Evolutionary conservation across 73 alveolate genomes (phyloP).

Genomic region (Symbiodinium natans): DNA sequence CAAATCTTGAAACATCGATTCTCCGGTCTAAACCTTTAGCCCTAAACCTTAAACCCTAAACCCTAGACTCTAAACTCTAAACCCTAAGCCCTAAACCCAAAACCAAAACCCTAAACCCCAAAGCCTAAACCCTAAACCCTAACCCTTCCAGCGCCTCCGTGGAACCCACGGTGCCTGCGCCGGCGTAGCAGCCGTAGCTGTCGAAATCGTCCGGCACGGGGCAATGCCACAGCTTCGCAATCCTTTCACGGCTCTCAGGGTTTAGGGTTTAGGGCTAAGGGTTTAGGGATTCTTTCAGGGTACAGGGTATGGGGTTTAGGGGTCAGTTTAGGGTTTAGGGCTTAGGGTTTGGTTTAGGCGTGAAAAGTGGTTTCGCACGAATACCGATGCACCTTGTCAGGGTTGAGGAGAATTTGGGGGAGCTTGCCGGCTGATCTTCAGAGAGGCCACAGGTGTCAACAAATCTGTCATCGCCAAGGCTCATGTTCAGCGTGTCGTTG

Average conservation of each 20-base stretch:
- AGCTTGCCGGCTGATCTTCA: no score
- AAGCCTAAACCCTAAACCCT: background rate
- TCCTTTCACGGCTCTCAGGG: constrained; percentile 7
- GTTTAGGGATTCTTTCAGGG: no score
- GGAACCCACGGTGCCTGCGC: constrained; percentile 92
- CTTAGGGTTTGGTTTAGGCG: no score
- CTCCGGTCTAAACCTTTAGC: background rate
- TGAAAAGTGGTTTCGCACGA: no score
- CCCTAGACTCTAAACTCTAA: background rate
- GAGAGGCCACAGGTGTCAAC: no score
- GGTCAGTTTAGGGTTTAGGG: no score
- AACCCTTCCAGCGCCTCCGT: constrained; percentile 29
- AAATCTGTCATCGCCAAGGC: constrained; percentile 33
- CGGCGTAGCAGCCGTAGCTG: constrained; percentile 74
- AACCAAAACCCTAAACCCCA: background rate
- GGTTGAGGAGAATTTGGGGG: no score
- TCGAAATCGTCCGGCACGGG: constrained; percentile 54
- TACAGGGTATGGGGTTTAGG: no score
- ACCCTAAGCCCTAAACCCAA: background rate
- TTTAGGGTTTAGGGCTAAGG: background rate
- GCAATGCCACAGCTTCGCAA: constrained; percentile 87
- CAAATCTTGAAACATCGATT: background rate
- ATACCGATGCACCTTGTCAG: no score
- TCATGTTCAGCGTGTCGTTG: constrained; percentile 89
- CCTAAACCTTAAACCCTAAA: background rate